Evolutionary conservation across 2,329 filamentous ascomycete species (phyloP), one percentile per base, ranked within the genome.

Genomic region (Alternaria sp.): DNA sequence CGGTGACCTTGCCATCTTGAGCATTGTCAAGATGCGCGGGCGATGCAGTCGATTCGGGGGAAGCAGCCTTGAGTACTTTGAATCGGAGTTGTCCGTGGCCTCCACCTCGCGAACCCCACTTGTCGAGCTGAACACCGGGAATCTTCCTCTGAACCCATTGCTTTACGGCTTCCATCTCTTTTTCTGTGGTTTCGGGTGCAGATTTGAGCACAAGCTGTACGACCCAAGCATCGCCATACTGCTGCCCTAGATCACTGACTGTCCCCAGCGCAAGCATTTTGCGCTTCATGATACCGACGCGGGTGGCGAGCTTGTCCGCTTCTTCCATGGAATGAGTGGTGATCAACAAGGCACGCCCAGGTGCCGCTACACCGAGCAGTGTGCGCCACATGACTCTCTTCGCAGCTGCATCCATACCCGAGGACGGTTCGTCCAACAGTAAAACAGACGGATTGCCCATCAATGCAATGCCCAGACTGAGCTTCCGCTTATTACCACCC

Each of bases 251-350:
- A 61, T 89, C 83, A 32, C 93, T 89, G 1, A 89, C 90, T 0
- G 90, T 91, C 5, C 94, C 94, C 9, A 96, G 84, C 0, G 93
- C 94, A 21, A 97, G 85, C 93, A 97, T 96, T 30, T 89, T 86
- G 70, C 88, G 87, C 9, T 93, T 92, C 81, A 98, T 89, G 69
- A 98, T 97, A 12, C 93, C 95, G 0, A 91, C 93, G 1, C 93
- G 87, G 28, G 89, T 89, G 0, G 94, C 94, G 3, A 98, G 85
- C 1, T 93, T 93, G 74, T 97, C 93, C 0, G 94, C 95, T 81
- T 97, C 95, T 78, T 97, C 94, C 93, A 97, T 97, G 52, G 89
- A 92, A 79, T 98, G 95, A 0, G 95, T 97, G 0, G 95, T 97
- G 17, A 98, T 86, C 2, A 98, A 84, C 15, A 97, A 88, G 0